Evolutionary conservation across 73 alveolate species (phyloP).

Genomic region (Paramecium sexaurelia): DNA sequence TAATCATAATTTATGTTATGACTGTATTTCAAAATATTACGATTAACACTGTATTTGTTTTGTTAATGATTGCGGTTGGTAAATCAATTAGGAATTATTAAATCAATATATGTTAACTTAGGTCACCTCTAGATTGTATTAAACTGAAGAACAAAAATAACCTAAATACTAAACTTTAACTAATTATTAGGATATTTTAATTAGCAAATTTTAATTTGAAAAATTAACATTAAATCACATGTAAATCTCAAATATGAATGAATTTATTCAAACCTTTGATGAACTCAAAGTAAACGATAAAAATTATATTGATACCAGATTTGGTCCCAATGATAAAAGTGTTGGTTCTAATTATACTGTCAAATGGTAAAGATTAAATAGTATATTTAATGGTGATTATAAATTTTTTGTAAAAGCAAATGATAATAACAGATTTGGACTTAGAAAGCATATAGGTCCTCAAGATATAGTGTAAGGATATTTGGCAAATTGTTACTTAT

Average conservation of each 20-base stretch:
- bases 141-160: neutral
- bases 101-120: neutral
- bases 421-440: slow-evolving; percentile 42
- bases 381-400: neutral
- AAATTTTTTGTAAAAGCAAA: slow-evolving; percentile 23
- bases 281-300: slow-evolving; percentile 1
- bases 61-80: slow-evolving; percentile 53
- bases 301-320: neutral
- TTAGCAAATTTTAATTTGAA: neutral
- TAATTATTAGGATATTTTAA: neutral
- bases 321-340: neutral
- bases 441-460: slow-evolving; percentile 69
- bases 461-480: slow-evolving; percentile 92
- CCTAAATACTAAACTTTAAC: neutral
- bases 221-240: neutral
- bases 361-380: neutral
- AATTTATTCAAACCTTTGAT: neutral
- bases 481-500: slow-evolving; percentile 94
- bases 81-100: neutral
- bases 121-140: neutral
- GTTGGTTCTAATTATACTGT: neutral
- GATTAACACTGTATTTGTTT: neutral
- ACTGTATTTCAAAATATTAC: neutral
- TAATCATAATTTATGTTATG: neutral
- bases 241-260: neutral